Evolutionary conservation across 2,329 filamentous ascomycete species (phyloP).

Genomic region (Botrytis elliptica): DNA sequence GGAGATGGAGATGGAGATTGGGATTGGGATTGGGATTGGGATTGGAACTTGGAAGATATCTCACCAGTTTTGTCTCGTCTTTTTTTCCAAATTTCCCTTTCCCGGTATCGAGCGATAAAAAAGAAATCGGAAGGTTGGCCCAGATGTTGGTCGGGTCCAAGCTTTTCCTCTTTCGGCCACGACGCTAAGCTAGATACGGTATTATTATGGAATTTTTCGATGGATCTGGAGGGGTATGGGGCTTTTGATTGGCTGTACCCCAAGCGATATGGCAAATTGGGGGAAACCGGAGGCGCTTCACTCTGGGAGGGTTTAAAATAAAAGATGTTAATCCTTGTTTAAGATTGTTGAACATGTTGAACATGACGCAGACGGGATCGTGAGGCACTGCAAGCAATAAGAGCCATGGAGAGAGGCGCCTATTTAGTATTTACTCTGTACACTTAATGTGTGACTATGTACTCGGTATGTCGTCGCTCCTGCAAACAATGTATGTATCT

Average conservation of each 20-base stretch:
- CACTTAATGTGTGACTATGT: neutral
- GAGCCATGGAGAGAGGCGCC: neutral
- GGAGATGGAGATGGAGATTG: neutral
- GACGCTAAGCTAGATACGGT: neutral
- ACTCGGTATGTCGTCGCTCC: neutral
- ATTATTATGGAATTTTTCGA: neutral
- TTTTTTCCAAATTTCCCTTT: neutral
- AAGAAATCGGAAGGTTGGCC: neutral
- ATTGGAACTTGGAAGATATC: neutral
- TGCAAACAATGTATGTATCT: neutral
- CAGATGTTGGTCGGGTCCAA: neutral
- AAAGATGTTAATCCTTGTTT: too few relatives aligned
- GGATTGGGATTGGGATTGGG: neutral
- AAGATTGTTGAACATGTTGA: neutral
- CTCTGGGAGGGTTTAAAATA: neutral
- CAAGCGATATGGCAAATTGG: neutral
- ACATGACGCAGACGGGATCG: slow-evolving; percentile 4
- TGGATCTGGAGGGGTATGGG: neutral
- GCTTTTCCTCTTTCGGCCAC: neutral
- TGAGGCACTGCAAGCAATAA: neutral
- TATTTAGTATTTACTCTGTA: neutral
- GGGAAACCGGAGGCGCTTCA: slow-evolving; percentile 6
- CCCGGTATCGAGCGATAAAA: neutral
- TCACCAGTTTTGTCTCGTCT: neutral
- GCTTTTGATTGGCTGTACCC: neutral